Conservation (phyloP, 345 rosid genomes). For the Melaleuca quinquenervia region DNA sequence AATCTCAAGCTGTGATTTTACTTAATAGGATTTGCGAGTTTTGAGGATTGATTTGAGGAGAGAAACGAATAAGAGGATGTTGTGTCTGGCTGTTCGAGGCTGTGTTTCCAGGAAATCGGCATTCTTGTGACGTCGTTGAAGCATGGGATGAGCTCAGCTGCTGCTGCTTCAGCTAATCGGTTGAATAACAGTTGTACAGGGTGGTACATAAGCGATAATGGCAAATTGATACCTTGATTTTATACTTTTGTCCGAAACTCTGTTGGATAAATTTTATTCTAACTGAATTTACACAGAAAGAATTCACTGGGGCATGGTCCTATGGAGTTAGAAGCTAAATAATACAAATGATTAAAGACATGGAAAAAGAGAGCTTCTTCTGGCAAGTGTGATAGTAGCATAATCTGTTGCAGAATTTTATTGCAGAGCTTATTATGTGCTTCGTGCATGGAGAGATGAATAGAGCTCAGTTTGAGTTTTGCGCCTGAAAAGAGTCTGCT, state of each 20-base stretch:
- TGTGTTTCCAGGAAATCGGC: background rate
- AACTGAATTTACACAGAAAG: background rate
- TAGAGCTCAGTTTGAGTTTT: background rate
- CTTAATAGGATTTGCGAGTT: background rate
- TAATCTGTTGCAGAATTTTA: background rate
- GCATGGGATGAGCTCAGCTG: background rate
- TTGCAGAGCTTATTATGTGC: background rate
- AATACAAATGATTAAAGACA: background rate
- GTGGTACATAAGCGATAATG: background rate
- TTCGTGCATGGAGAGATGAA: background rate
- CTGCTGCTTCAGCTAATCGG: background rate
- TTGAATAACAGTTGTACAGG: background rate
- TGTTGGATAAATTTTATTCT: background rate
- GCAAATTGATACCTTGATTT: background rate
- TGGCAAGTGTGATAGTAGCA: background rate
- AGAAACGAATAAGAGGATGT: background rate
- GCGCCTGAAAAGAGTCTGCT: background rate
- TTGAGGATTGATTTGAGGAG: background rate
- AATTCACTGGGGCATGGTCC: background rate
- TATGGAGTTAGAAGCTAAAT: background rate
- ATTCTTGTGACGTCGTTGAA: background rate
- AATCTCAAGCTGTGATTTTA: background rate
- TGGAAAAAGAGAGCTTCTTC: background rate
- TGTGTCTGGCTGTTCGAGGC: background rate
- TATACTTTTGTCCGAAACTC: background rate